Evolutionary conservation across 169 alveolate species (phyloP), one percentile per base, ranked within the genome.

Genomic region (Cryptosporidium sp.): DNA sequence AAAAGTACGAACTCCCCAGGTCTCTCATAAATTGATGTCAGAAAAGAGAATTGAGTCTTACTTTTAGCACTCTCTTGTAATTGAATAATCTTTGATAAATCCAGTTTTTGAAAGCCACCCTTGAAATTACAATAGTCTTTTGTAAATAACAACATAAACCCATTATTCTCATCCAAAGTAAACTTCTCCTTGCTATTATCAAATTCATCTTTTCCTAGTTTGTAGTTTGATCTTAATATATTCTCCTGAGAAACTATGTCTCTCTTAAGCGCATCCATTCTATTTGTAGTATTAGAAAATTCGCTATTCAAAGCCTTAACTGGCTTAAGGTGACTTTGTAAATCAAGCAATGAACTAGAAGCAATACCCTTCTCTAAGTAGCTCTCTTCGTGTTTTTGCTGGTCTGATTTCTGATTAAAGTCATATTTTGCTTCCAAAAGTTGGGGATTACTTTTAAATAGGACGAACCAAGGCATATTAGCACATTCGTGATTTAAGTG

Each of bases 381-480:
- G 21, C 18, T 48, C 12, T 56, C 67, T 5, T n/a, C 67, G 4
- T 56, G 67, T 9, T 56, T 56, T 26, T 8, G 29, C 2, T 56
- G 37, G 8, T 65, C 51, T 37, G 2, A 5, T 29, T 65, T 65
- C 48, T 16, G 42, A 65, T 33, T 31, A n/a, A 65, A 65, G 72
- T 65, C 72, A 12, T 65, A 65, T 5, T 62, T 48, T 10, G 89
- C 69, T 42, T 67, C 75, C 12, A 80, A 45, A n/a, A 80, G 52
- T 48, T 44, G 53, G 26, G 89, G 73, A 65, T 65, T 60, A 39
- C 26, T 60, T 62, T 65, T 80, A n/a, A 80, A 44, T 26, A 80
- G 45, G 44, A 80, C 70, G 16, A 80, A 80, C 89, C 89, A 80
- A 18, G 89, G 89, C n/a, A 45, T 37, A 42, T 80, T 80, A 8